Conservation (phyloP, 2,329 filamentous ascomycete genomes). For the Cytospora mali region DNA sequence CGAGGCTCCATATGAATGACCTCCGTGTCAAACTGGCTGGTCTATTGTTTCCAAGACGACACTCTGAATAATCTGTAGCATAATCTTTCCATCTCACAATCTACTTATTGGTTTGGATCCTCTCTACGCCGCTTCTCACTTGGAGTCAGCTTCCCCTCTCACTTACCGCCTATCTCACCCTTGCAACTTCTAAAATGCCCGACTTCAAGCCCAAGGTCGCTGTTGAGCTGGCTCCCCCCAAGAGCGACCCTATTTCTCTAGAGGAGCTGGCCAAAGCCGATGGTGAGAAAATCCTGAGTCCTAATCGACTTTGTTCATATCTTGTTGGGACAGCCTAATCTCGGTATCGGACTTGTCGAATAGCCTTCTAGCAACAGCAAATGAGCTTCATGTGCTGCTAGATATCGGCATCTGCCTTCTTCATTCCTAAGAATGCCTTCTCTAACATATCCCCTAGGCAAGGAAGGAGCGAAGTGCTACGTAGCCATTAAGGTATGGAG, state of each 20-base stretch:
- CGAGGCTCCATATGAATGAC: conserved; percentile 10
- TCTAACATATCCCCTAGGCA: conserved; percentile 49
- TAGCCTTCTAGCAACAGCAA: conserved; percentile 26
- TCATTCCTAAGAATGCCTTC: neutral
- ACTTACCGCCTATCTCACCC: neutral
- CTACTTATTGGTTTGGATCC: neutral
- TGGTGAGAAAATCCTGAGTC: conserved; percentile 58
- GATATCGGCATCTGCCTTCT: neutral
- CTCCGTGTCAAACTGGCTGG: conserved; percentile 1
- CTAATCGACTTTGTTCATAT: neutral
- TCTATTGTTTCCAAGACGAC: neutral
- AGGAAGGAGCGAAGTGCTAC: conserved; percentile 65
- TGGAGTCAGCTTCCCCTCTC: too few relatives aligned
- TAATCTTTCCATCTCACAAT: neutral
- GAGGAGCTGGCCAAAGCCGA: conserved; percentile 81
- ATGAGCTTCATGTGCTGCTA: conserved; percentile 18
- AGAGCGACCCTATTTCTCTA: conserved; percentile 80
- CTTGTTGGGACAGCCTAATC: neutral
- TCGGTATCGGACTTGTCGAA: neutral
- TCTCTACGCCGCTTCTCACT: neutral
- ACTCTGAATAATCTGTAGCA: neutral
- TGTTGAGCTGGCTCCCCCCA: conserved; percentile 78
- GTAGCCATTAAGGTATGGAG: conserved; percentile 67
- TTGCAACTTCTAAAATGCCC: conserved; percentile 47
- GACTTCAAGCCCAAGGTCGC: conserved; percentile 79